Base-by-base conservation (phyloP, 805 yeast species). In the Candida verbasci region DNA sequence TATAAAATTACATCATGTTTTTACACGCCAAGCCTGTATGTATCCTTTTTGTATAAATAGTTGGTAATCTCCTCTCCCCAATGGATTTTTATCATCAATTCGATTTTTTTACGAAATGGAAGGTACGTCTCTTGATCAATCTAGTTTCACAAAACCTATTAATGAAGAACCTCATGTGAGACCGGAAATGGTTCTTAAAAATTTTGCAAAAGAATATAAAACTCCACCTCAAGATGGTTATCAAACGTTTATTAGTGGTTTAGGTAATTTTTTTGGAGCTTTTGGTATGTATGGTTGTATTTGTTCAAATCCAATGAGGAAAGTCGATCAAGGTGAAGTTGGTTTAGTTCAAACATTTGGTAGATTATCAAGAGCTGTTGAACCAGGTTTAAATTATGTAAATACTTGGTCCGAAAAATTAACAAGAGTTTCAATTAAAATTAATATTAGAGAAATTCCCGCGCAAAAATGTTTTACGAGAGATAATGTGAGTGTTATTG, bases 271-370 rank as follows among this genome's bases (percentile, higher is more conserved):
- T 24, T 65, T 74, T 47, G 87, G 87, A 24, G 47, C 55, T 4
- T 56, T 71, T 36, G 85, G 85, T 35, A 55, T 70, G 17, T 62
- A 74, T 47, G 80, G 86, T 45, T 79, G 73, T 48, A 49, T 67
- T 35, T 77, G 82, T 49, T 55, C 70, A 7, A 79, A 78, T 25
- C 86, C 86, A 7, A 81, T 74, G 60, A 62, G 69, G 47, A 62
- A 67, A 24, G 83, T 81, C 18, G 53, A 68, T 18, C 85, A 81
- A 58, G 88, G 88, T 51, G 62, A 73, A 40, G 86, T 81, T 38
- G 88, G 87, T 10, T 65, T 81, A 39, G 65, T 81, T 35, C 80
- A 82, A 37, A 69, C 72, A 26, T 81, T 79, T 50, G 88, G 88
- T 46, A 78, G 81, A 36, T 63, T 81, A 42, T 63, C 80, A 38